phyloP scores from a whole-genome alignment of 2,329 filamentous ascomycete species.

The Phialemonium atrogriseum region DNA sequence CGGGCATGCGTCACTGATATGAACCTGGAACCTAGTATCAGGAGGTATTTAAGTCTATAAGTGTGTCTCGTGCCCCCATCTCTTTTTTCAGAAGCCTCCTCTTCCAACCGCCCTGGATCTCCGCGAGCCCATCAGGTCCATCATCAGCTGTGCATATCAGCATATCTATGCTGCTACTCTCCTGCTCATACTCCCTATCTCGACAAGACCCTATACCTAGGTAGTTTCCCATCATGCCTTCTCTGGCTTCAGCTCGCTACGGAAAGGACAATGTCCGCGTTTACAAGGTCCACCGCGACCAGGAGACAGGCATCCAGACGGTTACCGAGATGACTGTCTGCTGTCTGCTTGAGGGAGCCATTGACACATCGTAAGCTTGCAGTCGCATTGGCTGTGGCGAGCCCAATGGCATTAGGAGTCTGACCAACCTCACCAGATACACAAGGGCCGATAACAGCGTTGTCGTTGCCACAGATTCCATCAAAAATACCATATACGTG shows the following conservation, averaged over 20 bases:
- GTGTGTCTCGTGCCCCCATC: too few relatives aligned
- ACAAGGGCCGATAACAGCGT: constrained; percentile 90
- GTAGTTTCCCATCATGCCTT: constrained; percentile 48
- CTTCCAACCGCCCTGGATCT: too few relatives aligned
- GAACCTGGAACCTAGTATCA: too few relatives aligned
- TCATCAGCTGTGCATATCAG: too few relatives aligned
- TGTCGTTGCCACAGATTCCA: constrained; percentile 91
- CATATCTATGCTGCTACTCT: too few relatives aligned
- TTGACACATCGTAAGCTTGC: constrained; percentile 63
- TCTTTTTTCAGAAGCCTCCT: too few relatives aligned
- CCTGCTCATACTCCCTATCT: too few relatives aligned
- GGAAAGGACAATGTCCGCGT: constrained; percentile 98
- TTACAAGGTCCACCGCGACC: constrained; percentile 84
- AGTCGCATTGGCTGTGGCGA: too few relatives aligned
- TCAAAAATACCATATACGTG: constrained; percentile 97
- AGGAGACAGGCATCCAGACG: constrained; percentile 67
- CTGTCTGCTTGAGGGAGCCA: constrained; percentile 86
- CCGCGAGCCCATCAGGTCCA: too few relatives aligned
- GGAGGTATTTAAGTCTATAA: too few relatives aligned
- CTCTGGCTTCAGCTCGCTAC: constrained; percentile 60
- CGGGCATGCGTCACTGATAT: too few relatives aligned
- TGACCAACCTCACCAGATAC: constrained; percentile 50
- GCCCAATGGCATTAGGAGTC: constrained; percentile 3
- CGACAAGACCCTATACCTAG: too few relatives aligned
- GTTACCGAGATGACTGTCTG: constrained; percentile 94